Evolutionary conservation across 2,329 filamentous ascomycete genomes (phyloP).

Genomic region (Phialophora tarda): DNA sequence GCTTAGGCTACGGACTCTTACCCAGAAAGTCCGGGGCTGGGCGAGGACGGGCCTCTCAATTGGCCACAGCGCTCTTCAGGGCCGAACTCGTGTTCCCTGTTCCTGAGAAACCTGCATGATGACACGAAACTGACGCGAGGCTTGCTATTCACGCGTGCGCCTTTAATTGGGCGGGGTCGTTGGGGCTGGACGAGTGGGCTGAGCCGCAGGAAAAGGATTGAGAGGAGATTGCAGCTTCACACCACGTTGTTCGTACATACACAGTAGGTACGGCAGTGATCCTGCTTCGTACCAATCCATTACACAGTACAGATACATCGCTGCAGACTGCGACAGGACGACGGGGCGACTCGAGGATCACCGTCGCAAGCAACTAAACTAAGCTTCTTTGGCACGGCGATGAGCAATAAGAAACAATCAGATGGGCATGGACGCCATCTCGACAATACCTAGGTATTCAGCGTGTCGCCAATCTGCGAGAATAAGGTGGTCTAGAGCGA

Average conservation of each 20-base stretch:
- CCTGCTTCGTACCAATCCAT: background rate
- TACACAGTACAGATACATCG: no score
- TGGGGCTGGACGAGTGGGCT: background rate
- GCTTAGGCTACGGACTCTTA: slow-evolving; percentile 20
- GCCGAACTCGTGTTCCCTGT: slow-evolving; percentile 19
- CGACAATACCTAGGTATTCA: background rate
- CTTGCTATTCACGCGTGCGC: slow-evolving; percentile 10
- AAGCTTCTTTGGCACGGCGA: no score
- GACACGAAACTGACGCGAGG: slow-evolving; percentile 32
- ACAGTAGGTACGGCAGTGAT: background rate
- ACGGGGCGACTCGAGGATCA: background rate
- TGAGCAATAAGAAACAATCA: no score
- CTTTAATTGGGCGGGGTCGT: slow-evolving; percentile 13
- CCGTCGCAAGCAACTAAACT: no score
- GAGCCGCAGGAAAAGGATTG: slow-evolving; percentile 7
- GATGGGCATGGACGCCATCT: background rate
- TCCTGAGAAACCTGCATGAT: slow-evolving; percentile 14
- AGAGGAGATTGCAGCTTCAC: slow-evolving; percentile 7
- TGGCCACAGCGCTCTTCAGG: slow-evolving; percentile 1
- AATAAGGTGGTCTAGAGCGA: background rate
- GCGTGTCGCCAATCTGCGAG: background rate
- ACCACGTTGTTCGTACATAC: background rate
- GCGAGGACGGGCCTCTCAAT: background rate
- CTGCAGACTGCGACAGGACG: background rate
- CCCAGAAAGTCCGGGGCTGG: slow-evolving; percentile 27